Conservation (phyloP, 2,329 filamentous ascomycete species). For the Tricladium varicosporioides region DNA sequence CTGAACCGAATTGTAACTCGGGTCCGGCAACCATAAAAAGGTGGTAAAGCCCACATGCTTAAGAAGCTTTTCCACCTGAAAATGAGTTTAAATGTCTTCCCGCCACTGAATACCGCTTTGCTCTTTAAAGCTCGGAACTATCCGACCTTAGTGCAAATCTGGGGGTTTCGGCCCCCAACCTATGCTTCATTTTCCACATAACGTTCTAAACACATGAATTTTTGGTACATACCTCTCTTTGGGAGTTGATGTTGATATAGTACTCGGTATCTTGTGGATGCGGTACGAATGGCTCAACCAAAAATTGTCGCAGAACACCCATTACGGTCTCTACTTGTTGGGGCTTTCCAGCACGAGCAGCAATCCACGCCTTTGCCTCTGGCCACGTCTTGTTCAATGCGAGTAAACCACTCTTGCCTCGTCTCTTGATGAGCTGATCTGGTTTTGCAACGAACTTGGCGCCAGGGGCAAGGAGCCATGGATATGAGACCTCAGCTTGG, state of each 20-base stretch:
- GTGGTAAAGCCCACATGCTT: conserved; percentile 23
- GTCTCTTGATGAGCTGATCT: conserved; percentile 99
- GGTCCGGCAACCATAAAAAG: conserved; percentile 25
- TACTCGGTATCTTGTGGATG: conserved; percentile 96
- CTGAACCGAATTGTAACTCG: conserved; percentile 15
- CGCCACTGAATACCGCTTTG: conserved; percentile 1
- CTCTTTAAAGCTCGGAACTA: neutral
- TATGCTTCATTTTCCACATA: neutral
- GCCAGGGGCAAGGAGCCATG: conserved; percentile 81
- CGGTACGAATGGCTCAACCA: conserved; percentile 97
- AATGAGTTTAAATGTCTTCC: neutral
- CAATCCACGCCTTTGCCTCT: conserved; percentile 92
- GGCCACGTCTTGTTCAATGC: conserved; percentile 97
- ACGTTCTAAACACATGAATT: neutral
- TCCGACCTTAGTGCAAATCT: neutral
- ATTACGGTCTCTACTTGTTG: conserved; percentile 91
- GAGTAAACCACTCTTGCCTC: conserved; percentile 97
- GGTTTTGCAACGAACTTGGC: conserved; percentile 98
- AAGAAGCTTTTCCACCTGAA: conserved; percentile 6
- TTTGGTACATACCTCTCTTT: conserved; percentile 85
- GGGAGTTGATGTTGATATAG: conserved; percentile 99
- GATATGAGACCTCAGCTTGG: conserved; percentile 94
- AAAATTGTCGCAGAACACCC: conserved; percentile 88
- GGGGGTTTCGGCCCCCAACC: neutral
- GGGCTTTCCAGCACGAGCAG: conserved; percentile 84